Base-by-base conservation (phyloP, 352 stramenopile species). In the Thraustochytrium sp. region DNA sequence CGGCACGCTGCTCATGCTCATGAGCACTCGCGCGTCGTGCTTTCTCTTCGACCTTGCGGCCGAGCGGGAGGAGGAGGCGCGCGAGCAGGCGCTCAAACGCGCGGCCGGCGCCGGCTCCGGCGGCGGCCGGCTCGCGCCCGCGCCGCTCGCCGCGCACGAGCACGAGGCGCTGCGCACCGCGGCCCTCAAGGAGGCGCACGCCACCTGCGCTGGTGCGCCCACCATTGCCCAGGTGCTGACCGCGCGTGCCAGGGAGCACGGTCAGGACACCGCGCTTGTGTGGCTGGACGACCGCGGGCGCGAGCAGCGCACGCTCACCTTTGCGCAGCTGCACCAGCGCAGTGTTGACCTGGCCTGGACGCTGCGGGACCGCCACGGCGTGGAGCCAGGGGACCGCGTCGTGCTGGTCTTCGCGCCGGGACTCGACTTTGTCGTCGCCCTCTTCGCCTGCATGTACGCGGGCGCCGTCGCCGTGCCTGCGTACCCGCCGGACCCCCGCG, bases 391-490 rank as follows among this genome's bases (percentile, higher is more conserved):
- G 11, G 91, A 95, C 56, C 90, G 91, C 48, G 93, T 96, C 21
- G 85, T 99, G 48, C 90, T 99, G 29, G 95, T 99, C 26, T 99
- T 98, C 85, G 94, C 96, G 36, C 97, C 97, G 13, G 96, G 91
- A 0, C 89, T 98, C 13, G 94, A 98, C 62, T 99, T 99, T 84
- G 97, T 98, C 34, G 88, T 99, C 31, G 90, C 94, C 2, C 99
- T 99, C 83, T 84, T 99, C 21, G 95, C 94, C 0, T 99, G 96
- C 86, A 82, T 99, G 31, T 92, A 92, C 18, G 92, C 92, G 21
- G 93, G 93, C 36, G 87, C 98, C n/a, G 90, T 98, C 9, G 94
- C 95, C 0, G 95, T 98, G 2, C 95, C 95, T 0, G 89, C 92
- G 13, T 96, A 94, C 86, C 92, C 92, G 54, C 88, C 90, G 78